Conservation (phyloP, 2,329 filamentous ascomycete genomes). For the Arthrobotrys iridis region DNA sequence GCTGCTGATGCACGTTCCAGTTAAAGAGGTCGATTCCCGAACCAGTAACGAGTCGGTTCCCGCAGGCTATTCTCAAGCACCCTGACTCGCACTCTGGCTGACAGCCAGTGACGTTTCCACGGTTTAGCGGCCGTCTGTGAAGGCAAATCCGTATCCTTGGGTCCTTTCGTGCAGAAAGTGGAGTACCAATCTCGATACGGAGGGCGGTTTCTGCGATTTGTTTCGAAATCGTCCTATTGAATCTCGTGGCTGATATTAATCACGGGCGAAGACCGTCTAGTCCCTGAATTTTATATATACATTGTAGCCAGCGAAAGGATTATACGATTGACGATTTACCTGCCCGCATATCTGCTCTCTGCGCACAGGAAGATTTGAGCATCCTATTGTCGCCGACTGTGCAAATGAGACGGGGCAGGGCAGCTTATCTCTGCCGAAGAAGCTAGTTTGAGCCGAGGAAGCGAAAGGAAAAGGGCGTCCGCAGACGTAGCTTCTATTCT, state of each 20-base stretch:
- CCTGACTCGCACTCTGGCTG: conserved; percentile 47
- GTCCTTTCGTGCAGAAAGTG: conserved; percentile 23
- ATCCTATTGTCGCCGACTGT: conserved; percentile 40
- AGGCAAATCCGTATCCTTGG: conserved; percentile 30
- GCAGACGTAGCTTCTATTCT: conserved; percentile 15
- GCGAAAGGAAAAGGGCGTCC: conserved; percentile 24
- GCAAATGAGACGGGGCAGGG: conserved; percentile 29
- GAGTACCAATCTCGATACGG: conserved; percentile 18
- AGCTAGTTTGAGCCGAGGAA: conserved; percentile 50
- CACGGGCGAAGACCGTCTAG: conserved; percentile 7
- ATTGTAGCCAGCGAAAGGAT: not conserved
- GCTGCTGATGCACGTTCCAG: conserved; percentile 35
- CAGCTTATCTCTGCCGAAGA: conserved; percentile 21
- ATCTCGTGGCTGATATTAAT: conserved; percentile 3
- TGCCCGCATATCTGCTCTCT: not conserved
- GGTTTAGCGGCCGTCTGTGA: conserved; percentile 20
- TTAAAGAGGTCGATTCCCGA: conserved; percentile 12
- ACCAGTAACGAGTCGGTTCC: conserved; percentile 34
- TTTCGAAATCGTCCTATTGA: not conserved
- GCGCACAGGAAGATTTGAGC: conserved; percentile 13
- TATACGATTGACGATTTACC: not conserved
- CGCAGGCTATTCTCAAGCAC: conserved; percentile 26
- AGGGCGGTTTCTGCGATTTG: conserved; percentile 10
- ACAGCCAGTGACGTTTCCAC: conserved; percentile 33
- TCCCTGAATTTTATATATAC: not conserved